Base-by-base conservation (phyloP, 768 basidiomycete genomes). In the Phlegmacium glaucopus region DNA sequence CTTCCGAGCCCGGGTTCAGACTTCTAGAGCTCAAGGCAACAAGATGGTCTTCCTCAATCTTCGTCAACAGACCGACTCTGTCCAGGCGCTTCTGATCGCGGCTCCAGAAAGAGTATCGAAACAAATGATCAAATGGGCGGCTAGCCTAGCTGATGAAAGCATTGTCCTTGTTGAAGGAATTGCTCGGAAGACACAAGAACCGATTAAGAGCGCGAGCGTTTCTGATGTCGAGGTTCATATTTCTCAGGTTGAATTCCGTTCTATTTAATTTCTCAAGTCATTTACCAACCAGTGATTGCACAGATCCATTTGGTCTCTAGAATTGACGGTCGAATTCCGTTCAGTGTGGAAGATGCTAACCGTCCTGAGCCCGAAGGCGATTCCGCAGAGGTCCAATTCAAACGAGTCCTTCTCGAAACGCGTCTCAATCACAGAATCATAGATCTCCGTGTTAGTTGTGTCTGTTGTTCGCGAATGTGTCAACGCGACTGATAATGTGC, bases 71-170 rank as follows among this genome's bases (percentile, higher is more conserved):
- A 85, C 78, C 11, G 77, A 87, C 61, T 77, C 94, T 46, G 83
- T 99, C 8, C 95, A 98, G 64, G 94, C 88, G 29, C 71, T 98
- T 34, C 72, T 95, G 50, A 67, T 74, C 40, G 80, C 88, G 17
- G 71, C 85, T 9, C 78, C 82, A 9, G 87, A 81, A 39, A 83
- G 80, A 59, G 77, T 98, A 22, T 94, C 91, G 52, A 97, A 94
- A 69, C 94, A 95, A 64, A 99, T 99, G 96, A 81, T 93, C 32
- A 96, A 93, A 68, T 98, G 89, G 87, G 80, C 85, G 13, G 83
- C 83, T 15, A 62, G 79, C 18, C 69, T 98, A 42, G 72, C 85
- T 22, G 79, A 80, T 58, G 96, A 99, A 72, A 90, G 87, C 49
- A 94, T 99, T 59, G 86, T 98, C 5, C 80, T 94, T 17, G 87